Evolutionary conservation across 2,329 filamentous ascomycete genomes (phyloP), one percentile per base, ranked within the genome.

Genomic region (Chaetomiaceae sp.): DNA sequence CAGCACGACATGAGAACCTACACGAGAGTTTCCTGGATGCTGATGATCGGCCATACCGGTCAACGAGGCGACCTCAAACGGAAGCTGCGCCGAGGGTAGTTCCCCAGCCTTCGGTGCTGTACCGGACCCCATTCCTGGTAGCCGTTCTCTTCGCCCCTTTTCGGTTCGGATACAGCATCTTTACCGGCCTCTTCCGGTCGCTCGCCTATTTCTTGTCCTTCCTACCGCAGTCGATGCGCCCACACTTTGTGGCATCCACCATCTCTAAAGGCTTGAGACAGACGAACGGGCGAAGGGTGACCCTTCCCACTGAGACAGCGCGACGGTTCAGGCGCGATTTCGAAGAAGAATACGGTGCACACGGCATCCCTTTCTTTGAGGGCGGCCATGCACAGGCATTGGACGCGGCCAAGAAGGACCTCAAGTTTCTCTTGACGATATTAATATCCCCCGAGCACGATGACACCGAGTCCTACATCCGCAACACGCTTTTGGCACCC

Each of bases 401-500:
- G 58, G 94, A 99, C 66, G 73, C 86, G 34, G 91, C 92, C 6
- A 96, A 97, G 74, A 85, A 84, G 61, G 90, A 97, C 33, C 79
- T 96, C 51, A 95, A 95, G 67, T 96, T 95, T 66, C 76, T 99
- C 14, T 72, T 97, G n/a, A 86, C 96, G 15, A 75, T 97, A 5
- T 79, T 99, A 15, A 74, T 96, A 49, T 95, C 91, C 0, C 90
- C 91, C 0, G 94, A 97, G 70, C 92, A 99, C 69, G 94, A 99
- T 65, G 91, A 97, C 63, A 97, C 89, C 1, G 79, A 83, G 20
- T 77, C 80, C 0, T 99, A 95, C 72, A 82, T 91, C 56, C 82
- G 82, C 37, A 86, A 95, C 23, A 96, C 91, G 0, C 78, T 99
- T 0, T 79, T 96, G 7, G 80, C 86, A 1, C 80, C 82, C 1